Evolutionary conservation across 2,329 filamentous ascomycete species (phyloP), one percentile per base, ranked within the genome.

Genomic region (Cordyceps sp.): DNA sequence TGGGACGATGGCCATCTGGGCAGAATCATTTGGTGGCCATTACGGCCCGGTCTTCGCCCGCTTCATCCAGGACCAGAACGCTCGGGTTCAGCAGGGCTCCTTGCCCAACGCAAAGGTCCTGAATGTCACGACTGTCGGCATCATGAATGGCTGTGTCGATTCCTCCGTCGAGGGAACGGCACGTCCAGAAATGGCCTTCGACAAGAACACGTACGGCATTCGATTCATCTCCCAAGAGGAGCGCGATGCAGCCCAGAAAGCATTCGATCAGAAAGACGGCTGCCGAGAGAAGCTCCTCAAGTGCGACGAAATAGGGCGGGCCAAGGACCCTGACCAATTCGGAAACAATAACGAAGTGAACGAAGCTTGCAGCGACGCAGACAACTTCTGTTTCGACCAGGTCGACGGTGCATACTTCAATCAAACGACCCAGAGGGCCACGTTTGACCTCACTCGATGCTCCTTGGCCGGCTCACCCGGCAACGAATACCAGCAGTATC

Each of bases 81-180:
- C 57, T n/a, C 59, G 57, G 38, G 50, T 54, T 26, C 14, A 39
- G 39, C 4, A 44, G 42, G 21, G 61, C 5, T 52, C 59, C 3
- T 36, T 70, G 3, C 50, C 10, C 18, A 26, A 29, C 14, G 26
- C 25, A 6, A 19, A 16, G 7, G 10, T 16, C 14, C n/a, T 33
- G 14, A 17, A 66, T 4, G 56, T 84, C 8, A 59, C 61, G 13
- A 70, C 76, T 0, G 53, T 84, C 0, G 76, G 77, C 22, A 77
- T 84, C 37, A 59, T 81, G 36, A 81, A 83, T 48, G 78, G 77
- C 9, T 67, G 73, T 36, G 55, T 83, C 16, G 79, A 84, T 45
- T 59, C 67, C 34, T 45, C 71, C 6, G 58, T 74, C 2, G 73
- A 82, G 48, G 59, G 58, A 12, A 62, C 66, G 12, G 66, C 55